Conservation (phyloP, 2,329 filamentous ascomycete genomes). For the Hymenoscyphus linearis region DNA sequence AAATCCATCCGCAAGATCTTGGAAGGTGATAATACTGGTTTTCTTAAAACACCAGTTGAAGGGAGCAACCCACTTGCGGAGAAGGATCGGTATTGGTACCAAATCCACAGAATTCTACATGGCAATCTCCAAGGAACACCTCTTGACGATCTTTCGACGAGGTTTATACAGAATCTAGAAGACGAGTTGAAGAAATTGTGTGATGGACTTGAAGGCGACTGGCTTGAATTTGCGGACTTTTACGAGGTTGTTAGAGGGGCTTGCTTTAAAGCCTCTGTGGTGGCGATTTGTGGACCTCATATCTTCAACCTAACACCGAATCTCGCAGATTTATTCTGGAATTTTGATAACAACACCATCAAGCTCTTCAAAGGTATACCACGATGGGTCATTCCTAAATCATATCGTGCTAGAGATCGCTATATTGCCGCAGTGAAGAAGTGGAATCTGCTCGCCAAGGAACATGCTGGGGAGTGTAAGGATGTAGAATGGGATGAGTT, state of each 20-base stretch:
- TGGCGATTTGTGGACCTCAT: slow-evolving; percentile 27
- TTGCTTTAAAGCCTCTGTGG: slow-evolving; percentile 26
- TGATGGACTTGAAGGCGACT: slow-evolving; percentile 11
- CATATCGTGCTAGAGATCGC: slow-evolving; percentile 23
- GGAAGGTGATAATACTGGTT: slow-evolving; percentile 16
- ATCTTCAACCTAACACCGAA: slow-evolving; percentile 25
- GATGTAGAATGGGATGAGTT: slow-evolving; percentile 28
- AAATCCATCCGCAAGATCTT: not conserved
- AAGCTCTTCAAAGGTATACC: slow-evolving; percentile 24
- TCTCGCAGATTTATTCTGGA: slow-evolving; percentile 29
- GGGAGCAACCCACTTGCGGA: slow-evolving; percentile 11
- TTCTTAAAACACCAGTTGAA: slow-evolving; percentile 12
- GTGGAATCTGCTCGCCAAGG: slow-evolving; percentile 26
- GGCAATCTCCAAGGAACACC: slow-evolving; percentile 12
- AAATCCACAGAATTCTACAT: slow-evolving; percentile 14
- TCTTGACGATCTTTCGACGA: slow-evolving; percentile 12
- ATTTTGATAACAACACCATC: slow-evolving; percentile 23
- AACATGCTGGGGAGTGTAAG: slow-evolving; percentile 16
- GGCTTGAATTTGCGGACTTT: slow-evolving; percentile 24
- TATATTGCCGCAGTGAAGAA: slow-evolving; percentile 19
- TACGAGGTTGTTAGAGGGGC: slow-evolving; percentile 23
- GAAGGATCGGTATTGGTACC: slow-evolving; percentile 16
- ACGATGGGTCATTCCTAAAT: slow-evolving; percentile 24
- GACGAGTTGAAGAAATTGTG: slow-evolving; percentile 9
- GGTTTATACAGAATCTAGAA: slow-evolving; percentile 12